Base-by-base conservation (phyloP, 768 basidiomycete genomes). In the Boletus edulis region DNA sequence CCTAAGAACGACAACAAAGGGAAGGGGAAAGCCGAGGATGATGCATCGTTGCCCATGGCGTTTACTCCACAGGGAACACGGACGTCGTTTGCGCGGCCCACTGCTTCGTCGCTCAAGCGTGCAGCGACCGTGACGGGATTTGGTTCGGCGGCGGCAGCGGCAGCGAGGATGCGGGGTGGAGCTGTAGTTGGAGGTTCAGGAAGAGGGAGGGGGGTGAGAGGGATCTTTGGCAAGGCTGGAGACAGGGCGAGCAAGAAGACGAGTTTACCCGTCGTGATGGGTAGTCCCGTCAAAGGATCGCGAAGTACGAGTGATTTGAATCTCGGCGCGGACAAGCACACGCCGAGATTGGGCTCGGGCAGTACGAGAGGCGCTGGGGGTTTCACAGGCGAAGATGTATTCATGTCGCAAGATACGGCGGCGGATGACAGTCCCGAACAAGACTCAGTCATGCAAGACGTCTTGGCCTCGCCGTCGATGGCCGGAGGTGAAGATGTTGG, bases 221-320 rank as follows among this genome's bases (percentile, higher is more conserved):
- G 67, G 7, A 65, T 71, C 8, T 66, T 67, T 50, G 59, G 63
- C 27, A 61, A 52, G 52, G 31, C 49, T 9, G 63, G 66, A 3
- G 59, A 63, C 24, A 69, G 68, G 47, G 77, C 67, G 18, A 81
- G 78, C 59, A 75, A 73, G 68, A 74, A 75, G 62, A 70, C 75
- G n/a, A 74, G 62, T 34, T 57, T 81, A 44, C 78, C 79, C 3
- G 71, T 70, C 22, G 79, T 80, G 8, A 66, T 65, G 49, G 80
- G 71, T 5, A 81, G 78, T 54, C 78, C 79, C 3, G 75, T 76
- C 52, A 81, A 81, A 57, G 75, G 69, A 12, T 67, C 66, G 31
- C 60, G 56, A 4, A 32, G 18, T 4, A 44, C 24, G 8, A 53
- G 17, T 17, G 37, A 45, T 29, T 44, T 44, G 7, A 53, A 24